Percentiles rank a stretch among this genome's conserved stretches.
Evolutionary conservation across 2,329 filamentous ascomycete genomes (phyloP).

Genomic region (Harringtonia aguacate): DNA sequence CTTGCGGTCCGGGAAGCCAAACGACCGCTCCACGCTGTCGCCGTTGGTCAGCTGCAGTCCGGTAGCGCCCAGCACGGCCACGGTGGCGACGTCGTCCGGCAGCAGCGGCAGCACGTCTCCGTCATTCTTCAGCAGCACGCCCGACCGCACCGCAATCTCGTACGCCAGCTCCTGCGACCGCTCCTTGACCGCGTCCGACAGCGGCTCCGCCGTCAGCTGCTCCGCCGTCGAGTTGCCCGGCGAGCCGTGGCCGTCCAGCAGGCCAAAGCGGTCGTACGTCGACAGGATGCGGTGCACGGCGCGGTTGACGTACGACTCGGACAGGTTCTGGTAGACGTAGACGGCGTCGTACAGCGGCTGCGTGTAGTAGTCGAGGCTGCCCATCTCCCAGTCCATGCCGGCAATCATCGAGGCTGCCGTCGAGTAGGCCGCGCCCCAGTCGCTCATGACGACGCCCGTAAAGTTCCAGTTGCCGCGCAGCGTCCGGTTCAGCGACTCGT

Average conservation of each 20-base stretch:
- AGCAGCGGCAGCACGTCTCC: too few species aligned
- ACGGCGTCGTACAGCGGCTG: not conserved
- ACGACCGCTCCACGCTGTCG: not conserved
- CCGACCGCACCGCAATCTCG: too few species aligned
- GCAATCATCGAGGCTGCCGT: not conserved
- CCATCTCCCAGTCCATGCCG: not conserved
- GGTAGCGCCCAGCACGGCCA: not conserved
- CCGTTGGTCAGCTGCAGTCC: not conserved
- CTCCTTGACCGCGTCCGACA: too few species aligned
- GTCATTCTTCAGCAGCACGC: too few species aligned
- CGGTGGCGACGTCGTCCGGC: not conserved
- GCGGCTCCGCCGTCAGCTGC: too few species aligned
- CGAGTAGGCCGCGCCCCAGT: not conserved
- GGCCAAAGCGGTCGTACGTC: not conserved
- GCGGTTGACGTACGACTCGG: not conserved
- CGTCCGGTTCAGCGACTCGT: not conserved
- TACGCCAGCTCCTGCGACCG: too few species aligned
- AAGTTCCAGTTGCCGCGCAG: not conserved
- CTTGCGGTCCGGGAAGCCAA: not conserved
- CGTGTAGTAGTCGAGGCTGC: not conserved
- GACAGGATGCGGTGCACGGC: not conserved
- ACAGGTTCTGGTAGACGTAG: not conserved
- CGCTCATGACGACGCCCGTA: not conserved
- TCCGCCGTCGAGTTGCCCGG: too few species aligned
- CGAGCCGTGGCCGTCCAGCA: not conserved